A percentile compares a stretch with the other conserved stretches of the same genome.
phyloP scores from a whole-genome alignment of 306 rosid genomes.

The Sicyos baderoa region DNA sequence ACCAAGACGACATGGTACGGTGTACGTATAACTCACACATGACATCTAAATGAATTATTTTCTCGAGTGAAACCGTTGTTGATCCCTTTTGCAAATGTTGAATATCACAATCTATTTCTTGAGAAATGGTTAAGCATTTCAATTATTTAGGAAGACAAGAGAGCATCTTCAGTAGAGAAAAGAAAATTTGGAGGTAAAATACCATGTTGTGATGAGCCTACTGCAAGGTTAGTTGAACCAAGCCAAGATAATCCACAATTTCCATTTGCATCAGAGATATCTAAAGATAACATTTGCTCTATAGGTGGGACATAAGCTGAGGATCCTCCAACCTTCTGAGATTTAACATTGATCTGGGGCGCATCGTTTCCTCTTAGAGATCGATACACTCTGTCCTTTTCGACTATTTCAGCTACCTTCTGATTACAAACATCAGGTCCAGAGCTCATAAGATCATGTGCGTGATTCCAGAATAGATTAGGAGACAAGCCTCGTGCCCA shows the following conservation, averaged over 20 bases:
- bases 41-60: neutral
- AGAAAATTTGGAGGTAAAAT: conserved; percentile 19
- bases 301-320: conserved; percentile 26
- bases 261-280: conserved; percentile 26
- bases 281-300: conserved; percentile 25
- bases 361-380: conserved; percentile 62
- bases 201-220: conserved; percentile 58
- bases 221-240: conserved; percentile 63
- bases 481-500: conserved; percentile 88
- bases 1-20: neutral
- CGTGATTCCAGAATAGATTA: conserved; percentile 62
- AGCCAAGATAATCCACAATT: conserved; percentile 43
- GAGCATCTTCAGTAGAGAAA: neutral
- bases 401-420: conserved; percentile 68
- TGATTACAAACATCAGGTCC: conserved; percentile 76
- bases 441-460: conserved; percentile 54
- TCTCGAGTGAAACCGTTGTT: neutral
- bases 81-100: neutral
- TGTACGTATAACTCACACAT: no score
- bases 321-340: conserved; percentile 29
- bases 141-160: neutral
- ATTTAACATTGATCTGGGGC: conserved; percentile 52
- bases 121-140: neutral
- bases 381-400: conserved; percentile 56
- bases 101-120: neutral